Base-by-base conservation (phyloP, 371 early-diverging fungal genomes). In the Circinella minor region DNA sequence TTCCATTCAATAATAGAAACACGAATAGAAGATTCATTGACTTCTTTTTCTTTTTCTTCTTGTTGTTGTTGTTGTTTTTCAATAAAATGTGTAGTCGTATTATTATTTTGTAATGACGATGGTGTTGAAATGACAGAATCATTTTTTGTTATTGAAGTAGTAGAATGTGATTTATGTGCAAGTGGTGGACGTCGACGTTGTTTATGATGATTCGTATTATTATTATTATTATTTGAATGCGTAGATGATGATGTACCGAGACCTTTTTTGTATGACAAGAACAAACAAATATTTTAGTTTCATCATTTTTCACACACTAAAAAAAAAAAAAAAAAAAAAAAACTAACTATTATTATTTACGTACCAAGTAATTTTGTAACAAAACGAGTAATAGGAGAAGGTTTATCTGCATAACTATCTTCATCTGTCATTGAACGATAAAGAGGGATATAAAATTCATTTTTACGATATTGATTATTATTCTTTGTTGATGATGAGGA, bases 131-230 rank as follows among this genome's bases (percentile, higher is more conserved):
- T 72, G 55, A 72, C 73, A 43, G 73, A 72, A 13, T 51, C 36
- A 48, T 66, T 65, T 55, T 71, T 71, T 27, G 75, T 75, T 66
- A 75, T 75, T 54, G 75, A 75, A 13, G 75, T 75, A 3, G 75
- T 75, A 4, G 75, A 75, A n/a, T 68, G 66, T 37, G 74, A 71
- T 62, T 74, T 74, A 61, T 74, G 74, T 14, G 68, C 63, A 17
- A 71, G 54, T 17, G 74, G 63, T 37, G 74, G 70, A 11, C 68
- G 67, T 34, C 49, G 61, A 14, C 63, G 59, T 20, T 60, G 67
- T 54, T 65, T 48, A n/a, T 65, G 6, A 38, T 61, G 9, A 10
- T 51, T 20, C 15, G 54, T 36, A 38, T 39, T 39, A n/a, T 65
- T 36, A 38, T 61, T 39, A 10, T 51, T 20, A 27, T 65, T 36